phyloP scores from a whole-genome alignment of 495 filamentous ascomycete species.

The Amorphotheca resinae region DNA sequence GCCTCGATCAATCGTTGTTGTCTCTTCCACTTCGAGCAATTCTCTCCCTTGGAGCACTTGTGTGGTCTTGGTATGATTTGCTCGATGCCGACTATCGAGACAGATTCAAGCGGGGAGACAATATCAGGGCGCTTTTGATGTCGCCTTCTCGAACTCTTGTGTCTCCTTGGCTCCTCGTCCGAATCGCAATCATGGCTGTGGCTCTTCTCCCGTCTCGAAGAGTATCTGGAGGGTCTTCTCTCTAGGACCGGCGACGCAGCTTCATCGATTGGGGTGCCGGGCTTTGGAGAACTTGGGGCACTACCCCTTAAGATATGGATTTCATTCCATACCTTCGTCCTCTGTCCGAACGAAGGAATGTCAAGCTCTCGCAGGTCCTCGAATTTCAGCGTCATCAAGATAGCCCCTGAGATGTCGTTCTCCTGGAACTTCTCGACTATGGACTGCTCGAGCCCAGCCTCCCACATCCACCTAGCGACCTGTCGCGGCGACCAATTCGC shows the following conservation, averaged over 20 bases:
- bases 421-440: slow-evolving; percentile 72
- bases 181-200: slow-evolving; percentile 18
- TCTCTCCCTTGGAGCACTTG: slow-evolving; percentile 79
- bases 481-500: slow-evolving; percentile 56
- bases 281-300: slow-evolving; percentile 39
- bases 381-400: slow-evolving; percentile 74
- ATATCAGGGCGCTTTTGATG: slow-evolving; percentile 41
- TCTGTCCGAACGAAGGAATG: slow-evolving; percentile 85
- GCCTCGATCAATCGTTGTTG: slow-evolving; percentile 55
- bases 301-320: slow-evolving; percentile 60
- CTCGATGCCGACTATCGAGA: slow-evolving; percentile 87
- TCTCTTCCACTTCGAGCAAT: slow-evolving; percentile 68
- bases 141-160: slow-evolving; percentile 30
- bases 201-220: slow-evolving; percentile 27
- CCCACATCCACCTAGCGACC: slow-evolving; percentile 72
- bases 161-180: slow-evolving; percentile 20
- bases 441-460: slow-evolving; percentile 52
- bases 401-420: slow-evolving; percentile 81
- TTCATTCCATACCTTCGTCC: slow-evolving; percentile 73
- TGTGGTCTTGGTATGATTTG: slow-evolving; percentile 76
- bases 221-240: slow-evolving; percentile 22
- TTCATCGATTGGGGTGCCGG: slow-evolving; percentile 44
- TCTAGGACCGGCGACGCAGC: slow-evolving; percentile 21
- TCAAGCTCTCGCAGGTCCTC: slow-evolving; percentile 91
- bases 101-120: slow-evolving; percentile 64